Evolutionary conservation across 78 protist species (phyloP), one percentile per base, ranked within the genome.

Genomic region (Dictyostelium firmibasis): DNA sequence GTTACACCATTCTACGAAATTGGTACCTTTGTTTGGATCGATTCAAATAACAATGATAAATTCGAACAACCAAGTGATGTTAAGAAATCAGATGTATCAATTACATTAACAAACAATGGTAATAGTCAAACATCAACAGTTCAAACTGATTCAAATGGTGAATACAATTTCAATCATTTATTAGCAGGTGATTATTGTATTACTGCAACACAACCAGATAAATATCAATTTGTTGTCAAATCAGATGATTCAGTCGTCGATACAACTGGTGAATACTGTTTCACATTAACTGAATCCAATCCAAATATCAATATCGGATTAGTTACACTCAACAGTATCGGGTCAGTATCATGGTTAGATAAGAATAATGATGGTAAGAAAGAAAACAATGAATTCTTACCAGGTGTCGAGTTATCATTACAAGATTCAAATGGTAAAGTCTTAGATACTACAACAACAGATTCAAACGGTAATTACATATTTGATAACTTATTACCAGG

Each of bases 131-230:
- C 72, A 23, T 25, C 57, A 10, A 29, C 70, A n/a, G 38, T n/a
- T 25, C 36, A 10, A 18, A 64, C 91, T 1, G 25, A 47, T 35
- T 0, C 1, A 0, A 16, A 20, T 53, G 91, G 91, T 85, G 4
- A 27, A 0, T 85, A 70, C 36, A 20, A 36, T 7, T 36, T 83
- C 25, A 36, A 29, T 14, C 25, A 83, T 27, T 7, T 83, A 7
- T 11, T 25, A 27, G 75, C 87, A 64, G 87, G 87, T n/a, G 41
- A 62, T 72, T 83, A 83, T 36, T 62, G 62, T 62, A 62, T 83
- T 11, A 16, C 2, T 4, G 57, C 13, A 6, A 38, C 60, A 6
- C 16, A 8, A 20, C 69, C 72, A 38, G 29, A 18, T 83, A 43
- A 43, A 38, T 78, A n/a, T n/a, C 43, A 44, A 44, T 23, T 25